phyloP scores from a whole-genome alignment of 2,329 filamentous ascomycete species.

The Penicillium sp. region DNA sequence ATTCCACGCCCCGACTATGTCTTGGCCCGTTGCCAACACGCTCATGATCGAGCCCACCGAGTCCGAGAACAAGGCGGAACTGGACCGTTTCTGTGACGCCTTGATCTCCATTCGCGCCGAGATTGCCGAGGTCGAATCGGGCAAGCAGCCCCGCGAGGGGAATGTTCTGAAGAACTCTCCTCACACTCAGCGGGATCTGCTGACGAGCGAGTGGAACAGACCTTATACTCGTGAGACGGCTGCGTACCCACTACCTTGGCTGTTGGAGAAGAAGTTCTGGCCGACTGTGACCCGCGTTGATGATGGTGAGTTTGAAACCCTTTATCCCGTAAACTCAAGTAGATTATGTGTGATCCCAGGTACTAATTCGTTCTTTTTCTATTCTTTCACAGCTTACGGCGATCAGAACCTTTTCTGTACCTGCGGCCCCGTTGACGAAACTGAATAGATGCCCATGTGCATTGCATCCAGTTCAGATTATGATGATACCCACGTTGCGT shows the following conservation, averaged over 20 bases:
- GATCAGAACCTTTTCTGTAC: constrained; percentile 94
- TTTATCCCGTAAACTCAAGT: too few relatives aligned
- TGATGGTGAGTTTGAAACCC: constrained; percentile 58
- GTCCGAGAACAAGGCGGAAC: constrained; percentile 83
- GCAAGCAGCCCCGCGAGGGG: constrained; percentile 63
- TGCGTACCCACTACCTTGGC: constrained; percentile 74
- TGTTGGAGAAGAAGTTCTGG: constrained; percentile 98
- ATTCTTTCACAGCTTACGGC: constrained; percentile 60
- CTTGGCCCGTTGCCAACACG: constrained; percentile 89
- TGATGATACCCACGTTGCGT: constrained; percentile 33
- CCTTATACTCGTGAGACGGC: constrained; percentile 74
- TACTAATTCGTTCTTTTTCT: constrained; percentile 18
- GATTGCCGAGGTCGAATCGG: constrained; percentile 76
- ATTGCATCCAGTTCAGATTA: too few relatives aligned
- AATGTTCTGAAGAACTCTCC: constrained; percentile 89
- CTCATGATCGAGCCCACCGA: constrained; percentile 98
- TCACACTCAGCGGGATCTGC: constrained; percentile 75
- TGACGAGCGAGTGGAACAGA: constrained; percentile 73
- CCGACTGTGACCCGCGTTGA: constrained; percentile 79
- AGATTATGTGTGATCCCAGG: neutral
- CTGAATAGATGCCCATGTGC: constrained; percentile 28
- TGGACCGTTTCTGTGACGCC: constrained; percentile 88
- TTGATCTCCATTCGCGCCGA: constrained; percentile 80
- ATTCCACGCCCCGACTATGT: constrained; percentile 97
- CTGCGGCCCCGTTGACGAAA: constrained; percentile 71